Base-by-base conservation (phyloP, 1,139 yeast species). In the Candida buenavistaensis region DNA sequence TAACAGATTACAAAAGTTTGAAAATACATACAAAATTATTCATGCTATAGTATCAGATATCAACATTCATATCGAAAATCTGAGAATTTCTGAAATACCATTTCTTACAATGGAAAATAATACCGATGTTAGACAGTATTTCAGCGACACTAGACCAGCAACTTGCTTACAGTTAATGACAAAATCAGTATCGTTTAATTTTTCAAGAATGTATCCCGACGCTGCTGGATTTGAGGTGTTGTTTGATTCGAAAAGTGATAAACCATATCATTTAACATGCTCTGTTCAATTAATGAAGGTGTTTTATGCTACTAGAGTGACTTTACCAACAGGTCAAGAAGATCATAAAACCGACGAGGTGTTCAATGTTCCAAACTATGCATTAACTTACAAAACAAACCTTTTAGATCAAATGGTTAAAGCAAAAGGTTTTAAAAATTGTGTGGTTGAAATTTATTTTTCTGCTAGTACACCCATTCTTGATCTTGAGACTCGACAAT, bases 151-250 rank as follows among this genome's bases (percentile, higher is more conserved):
- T 14, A 47, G 36, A 30, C 70, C 65, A 3, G 48, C 33, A 17
- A 52, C 62, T 11, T 64, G 57, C 14, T 53, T 61, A 28, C 64
- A 55, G 24, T 43, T 55, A 29, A 44, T 43, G 14, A 55, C 57
- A 36, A 68, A 61, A 43, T 66, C 63, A 3, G 49, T 50, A 6
- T 58, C 66, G 3, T 46, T 67, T 26, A 65, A 64, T 43, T 44
- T 62, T 14, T 51, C 60, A 12, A 58, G 64, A 36, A 41, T 75
- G 17, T 45, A 53, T 15, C 46, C 55, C 9, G 57, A 55, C 27
- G 61, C 74, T 8, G 79, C 88, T 1, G 90, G 89, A 0, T 82
- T 68, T 51, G 82, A 80, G 38, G 64, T 80, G 3, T 50, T 71
- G 12, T 82, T 77, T 48, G 63, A 67, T 23, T 64, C 72, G 8